Percentiles rank a stretch among this genome's conserved stretches.
Conservation (phyloP, 176 grass and related monocot genomes). For the Neostapfia colusana region DNA sequence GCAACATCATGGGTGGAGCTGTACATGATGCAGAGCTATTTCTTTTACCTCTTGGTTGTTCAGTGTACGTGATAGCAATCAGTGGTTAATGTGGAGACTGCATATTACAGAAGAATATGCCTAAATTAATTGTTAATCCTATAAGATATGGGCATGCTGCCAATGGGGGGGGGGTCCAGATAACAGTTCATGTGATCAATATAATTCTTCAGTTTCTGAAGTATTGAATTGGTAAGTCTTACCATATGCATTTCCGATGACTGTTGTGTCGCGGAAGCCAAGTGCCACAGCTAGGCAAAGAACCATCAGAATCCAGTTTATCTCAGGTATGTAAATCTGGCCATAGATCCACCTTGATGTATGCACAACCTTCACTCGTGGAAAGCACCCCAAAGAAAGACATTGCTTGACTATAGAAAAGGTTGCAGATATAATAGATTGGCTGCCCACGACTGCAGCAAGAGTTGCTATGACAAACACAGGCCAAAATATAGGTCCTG, state of each 20-base stretch:
- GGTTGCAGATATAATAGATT: conserved; percentile 76
- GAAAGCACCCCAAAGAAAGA: conserved; percentile 72
- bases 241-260: conserved; percentile 85
- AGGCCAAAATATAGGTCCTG: conserved; percentile 74
- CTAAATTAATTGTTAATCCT: conserved; percentile 13
- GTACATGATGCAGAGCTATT: too few species aligned
- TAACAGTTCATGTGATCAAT: neutral
- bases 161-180: neutral
- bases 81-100: neutral
- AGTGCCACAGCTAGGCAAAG: conserved; percentile 63
- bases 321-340: conserved; percentile 87
- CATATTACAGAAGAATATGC: neutral
- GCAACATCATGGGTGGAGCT: too few species aligned
- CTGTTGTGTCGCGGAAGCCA: conserved; percentile 55
- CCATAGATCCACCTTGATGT: conserved; percentile 80
- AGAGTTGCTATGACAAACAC: conserved; percentile 71
- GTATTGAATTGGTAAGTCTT: conserved; percentile 38
- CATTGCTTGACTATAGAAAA: conserved; percentile 84
- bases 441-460: conserved; percentile 71
- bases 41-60: too few species aligned
- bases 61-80: neutral
- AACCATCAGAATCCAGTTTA: conserved; percentile 82
- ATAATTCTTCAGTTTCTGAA: neutral
- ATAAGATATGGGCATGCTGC: neutral
- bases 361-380: conserved; percentile 72